These are phyloP conservation scores for Kalaharituber pfeilii DNA, from an alignment of 2,329 filamentous ascomycete genomes.

Conservation along the genomic window DNA sequence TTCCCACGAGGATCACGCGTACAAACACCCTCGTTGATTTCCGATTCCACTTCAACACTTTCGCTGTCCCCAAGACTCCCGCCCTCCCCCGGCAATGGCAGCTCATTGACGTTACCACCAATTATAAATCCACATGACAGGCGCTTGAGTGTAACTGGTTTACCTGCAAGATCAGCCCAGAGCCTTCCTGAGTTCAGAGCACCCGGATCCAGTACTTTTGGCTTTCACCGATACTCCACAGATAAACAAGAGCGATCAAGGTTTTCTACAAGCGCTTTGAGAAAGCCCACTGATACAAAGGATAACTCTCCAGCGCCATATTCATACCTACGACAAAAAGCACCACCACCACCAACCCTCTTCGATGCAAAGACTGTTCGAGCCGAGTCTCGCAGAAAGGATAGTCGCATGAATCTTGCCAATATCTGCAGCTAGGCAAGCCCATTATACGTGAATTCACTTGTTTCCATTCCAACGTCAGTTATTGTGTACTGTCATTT, in stretches of 20 bases:
- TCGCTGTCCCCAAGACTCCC: slow-evolving; percentile 39
- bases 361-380: background rate
- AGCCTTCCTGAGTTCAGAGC: background rate
- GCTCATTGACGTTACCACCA: slow-evolving; percentile 15
- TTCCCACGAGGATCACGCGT: slow-evolving; percentile 42
- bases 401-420: slow-evolving; percentile 1
- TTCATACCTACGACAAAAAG: background rate
- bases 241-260: background rate
- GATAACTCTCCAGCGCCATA: background rate
- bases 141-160: background rate
- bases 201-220: background rate
- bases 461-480: background rate
- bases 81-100: slow-evolving; percentile 23
- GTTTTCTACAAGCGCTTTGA: background rate
- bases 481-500: background rate
- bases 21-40: slow-evolving; percentile 49
- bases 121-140: background rate
- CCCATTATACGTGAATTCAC: background rate
- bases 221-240: background rate
- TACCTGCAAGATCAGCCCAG: background rate
- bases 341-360: background rate
- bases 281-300: background rate
- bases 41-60: slow-evolving; percentile 48
- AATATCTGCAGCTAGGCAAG: background rate
- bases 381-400: background rate